Evolutionary conservation across 1,284 basidiomycete genomes (phyloP), one percentile per base, ranked within the genome.

Genomic region (Anthracocystis setariae): DNA sequence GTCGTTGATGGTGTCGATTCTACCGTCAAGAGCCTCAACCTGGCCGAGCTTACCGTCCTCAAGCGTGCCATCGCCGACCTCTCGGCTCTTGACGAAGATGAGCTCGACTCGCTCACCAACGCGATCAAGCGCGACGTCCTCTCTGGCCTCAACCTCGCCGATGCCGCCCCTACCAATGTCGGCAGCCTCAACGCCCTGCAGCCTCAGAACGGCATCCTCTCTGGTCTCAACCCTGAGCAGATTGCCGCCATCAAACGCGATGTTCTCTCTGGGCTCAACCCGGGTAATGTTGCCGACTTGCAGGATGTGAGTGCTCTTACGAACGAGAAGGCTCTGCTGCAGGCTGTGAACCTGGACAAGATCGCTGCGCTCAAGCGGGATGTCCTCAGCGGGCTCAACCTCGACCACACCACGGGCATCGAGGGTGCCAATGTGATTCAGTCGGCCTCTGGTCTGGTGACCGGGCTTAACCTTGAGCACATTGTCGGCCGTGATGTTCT

Each of bases 1-100:
- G 25, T 48, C 1, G 10, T 55, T 9, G 45, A 42, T 29, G 40
- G 29, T 8, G 45, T 59, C 23, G 33, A 54, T 21, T 10, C 15
- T 24, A 35, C 12, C 3, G n/a, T 39, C 8, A 42, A 27, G 20
- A 25, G 27, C 8, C 43, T 54, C 18, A 46, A 61, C 46, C 18
- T 49, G 29, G 58, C 40, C 13, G 20, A 54, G 25, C 9, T 57
- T 23, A 32, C 32, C 9, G 24, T 57, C 12, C 42, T 57, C 32
- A 57, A 57, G 54, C 46, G 62, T 3, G 39, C 42, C n/a, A 35
- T 65, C n/a, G 51, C 47, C 8, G 62, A 58, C 17, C 29, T 64
- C 10, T 40, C 50, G 13, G 42, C 43, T 3, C 46, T 64, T 23
- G 35, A 27, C 35, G 42, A 51, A 2, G 20, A 44, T 10, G 46